Evolutionary conservation across 805 yeast species (phyloP), one percentile per base, ranked within the genome.

Genomic region (Wickerhamomyces queroliae): DNA sequence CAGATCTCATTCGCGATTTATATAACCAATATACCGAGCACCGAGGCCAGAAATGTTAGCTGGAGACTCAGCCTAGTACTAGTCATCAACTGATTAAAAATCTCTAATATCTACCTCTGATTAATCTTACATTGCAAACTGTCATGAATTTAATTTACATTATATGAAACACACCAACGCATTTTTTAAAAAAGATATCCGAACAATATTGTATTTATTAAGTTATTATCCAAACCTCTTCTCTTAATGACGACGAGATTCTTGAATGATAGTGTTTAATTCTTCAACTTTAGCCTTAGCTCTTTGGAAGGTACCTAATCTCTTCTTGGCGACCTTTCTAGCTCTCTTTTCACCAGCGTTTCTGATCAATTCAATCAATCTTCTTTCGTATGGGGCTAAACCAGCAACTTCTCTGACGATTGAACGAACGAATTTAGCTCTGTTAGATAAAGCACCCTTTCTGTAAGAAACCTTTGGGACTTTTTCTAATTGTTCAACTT

Each of bases 301-400:
- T 82, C 99, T 95, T 80, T 81, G 83, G 84, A 91, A 95, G 64
- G 99, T 88, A 78, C 99, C 99, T 69, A 93, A 87, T 87, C 93
- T 91, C 95, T 87, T 93, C 93, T 93, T 93, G 59, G 98, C 97
- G 69, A 93, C 89, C 89, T 93, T 93, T 88, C 93, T 87, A 61
- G 99, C 99, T 81, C 98, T 93, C 95, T 93, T 93, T 79, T 93
- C 99, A 83, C 96, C 96, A 70, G 96, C 90, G 80, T 95, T 93
- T 83, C 99, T 93, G 84, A 93, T 81, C 77, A 93, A 82, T 79
- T 93, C 99, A 66, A 95, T 85, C 70, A 93, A 83, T 79, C 99
- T 90, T 82, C 96, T 90, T 80, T 93, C 99, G 75, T 93, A 93
- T 76, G 99, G 99, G 57, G 99, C 96, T 68, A 93, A 81, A 71